These are phyloP conservation scores for Trapa bicornis DNA, from an alignment of 345 rosid genomes.

Conservation along the genomic window DNA sequence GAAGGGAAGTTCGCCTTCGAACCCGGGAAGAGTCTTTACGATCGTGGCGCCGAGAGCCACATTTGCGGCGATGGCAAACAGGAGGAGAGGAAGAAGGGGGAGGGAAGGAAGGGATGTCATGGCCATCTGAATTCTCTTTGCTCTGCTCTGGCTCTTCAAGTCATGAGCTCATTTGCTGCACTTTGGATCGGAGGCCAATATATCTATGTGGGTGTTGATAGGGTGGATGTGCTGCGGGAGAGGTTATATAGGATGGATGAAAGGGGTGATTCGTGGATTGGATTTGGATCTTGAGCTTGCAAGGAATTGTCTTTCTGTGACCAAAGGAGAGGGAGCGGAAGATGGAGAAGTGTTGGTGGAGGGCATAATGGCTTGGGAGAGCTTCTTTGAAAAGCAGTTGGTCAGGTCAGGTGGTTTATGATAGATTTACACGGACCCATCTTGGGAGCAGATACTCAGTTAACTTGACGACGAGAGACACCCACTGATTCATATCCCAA, in stretches of 20 bases:
- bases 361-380: not conserved
- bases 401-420: not conserved
- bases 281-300: too few species aligned
- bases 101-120: not conserved
- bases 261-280: too few species aligned
- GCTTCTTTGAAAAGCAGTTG: not conserved
- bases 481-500: too few species aligned
- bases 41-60: constrained; percentile 7
- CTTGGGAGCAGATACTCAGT: too few species aligned
- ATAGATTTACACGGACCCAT: too few species aligned
- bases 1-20: constrained; percentile 26
- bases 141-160: not conserved
- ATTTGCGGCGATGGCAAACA: constrained; percentile 4
- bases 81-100: constrained; percentile 6
- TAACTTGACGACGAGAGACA: too few species aligned
- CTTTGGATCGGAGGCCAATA: not conserved
- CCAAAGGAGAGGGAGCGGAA: too few species aligned
- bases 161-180: not conserved
- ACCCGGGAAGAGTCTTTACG: constrained; percentile 25
- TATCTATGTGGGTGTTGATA: not conserved
- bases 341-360: not conserved
- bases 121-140: not conserved
- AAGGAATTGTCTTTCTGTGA: too few species aligned
- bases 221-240: not conserved
- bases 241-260: too few species aligned